These are phyloP conservation scores for Candida coquimbonensis DNA, from an alignment of 805 yeast species.

Conservation along the genomic window DNA sequence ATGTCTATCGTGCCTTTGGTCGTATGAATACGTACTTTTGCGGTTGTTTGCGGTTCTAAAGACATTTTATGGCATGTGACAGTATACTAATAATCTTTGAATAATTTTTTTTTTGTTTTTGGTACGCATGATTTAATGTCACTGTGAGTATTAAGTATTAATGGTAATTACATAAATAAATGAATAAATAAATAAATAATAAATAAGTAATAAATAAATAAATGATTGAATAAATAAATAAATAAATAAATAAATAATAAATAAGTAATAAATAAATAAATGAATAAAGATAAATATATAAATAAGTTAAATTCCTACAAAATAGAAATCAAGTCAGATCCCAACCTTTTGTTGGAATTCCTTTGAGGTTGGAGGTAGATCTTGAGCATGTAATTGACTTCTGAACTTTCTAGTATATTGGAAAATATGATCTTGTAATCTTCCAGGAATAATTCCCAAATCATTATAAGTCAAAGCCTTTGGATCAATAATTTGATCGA, in stretches of 20 bases:
- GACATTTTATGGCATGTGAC: conserved; percentile 3
- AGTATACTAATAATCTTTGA: too few species aligned
- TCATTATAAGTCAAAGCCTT: conserved; percentile 59
- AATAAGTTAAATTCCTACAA: not conserved
- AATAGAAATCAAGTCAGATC: not conserved
- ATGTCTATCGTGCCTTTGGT: conserved; percentile 51
- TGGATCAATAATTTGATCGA: conserved; percentile 57
- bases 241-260: not conserved
- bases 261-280: not conserved
- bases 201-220: not conserved
- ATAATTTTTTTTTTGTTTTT: too few species aligned
- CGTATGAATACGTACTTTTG: conserved; percentile 49
- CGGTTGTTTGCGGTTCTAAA: conserved; percentile 50
- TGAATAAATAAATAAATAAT: not conserved
- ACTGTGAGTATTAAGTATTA: too few species aligned
- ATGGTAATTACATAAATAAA: not conserved
- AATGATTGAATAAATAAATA: conserved; percentile 6
- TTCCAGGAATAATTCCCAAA: conserved; percentile 58
- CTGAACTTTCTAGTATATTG: conserved; percentile 34
- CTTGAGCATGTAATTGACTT: conserved; percentile 28
- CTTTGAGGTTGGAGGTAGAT: conserved; percentile 34
- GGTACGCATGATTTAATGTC: too few species aligned
- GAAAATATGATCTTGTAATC: conserved; percentile 43
- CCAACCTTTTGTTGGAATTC: conserved; percentile 22
- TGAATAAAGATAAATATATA: too few species aligned